Evolutionary conservation across 192 early-diverging fungal species (phyloP).

Genomic region (Tieghemiomyces parasiticus): DNA sequence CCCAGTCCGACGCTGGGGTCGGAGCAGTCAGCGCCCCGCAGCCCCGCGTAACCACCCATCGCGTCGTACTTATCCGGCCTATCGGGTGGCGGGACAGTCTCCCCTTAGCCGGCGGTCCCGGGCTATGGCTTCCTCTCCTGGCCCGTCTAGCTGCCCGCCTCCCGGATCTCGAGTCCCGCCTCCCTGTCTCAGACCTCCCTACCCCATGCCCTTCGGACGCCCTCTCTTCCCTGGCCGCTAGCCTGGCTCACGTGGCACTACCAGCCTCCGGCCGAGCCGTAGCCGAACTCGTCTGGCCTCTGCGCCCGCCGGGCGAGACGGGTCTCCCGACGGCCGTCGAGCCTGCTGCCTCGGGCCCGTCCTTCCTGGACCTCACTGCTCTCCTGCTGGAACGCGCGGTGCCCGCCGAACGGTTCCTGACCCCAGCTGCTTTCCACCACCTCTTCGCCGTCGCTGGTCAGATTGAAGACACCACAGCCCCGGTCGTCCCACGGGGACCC

Average conservation of each 20-base stretch:
- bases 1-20: background rate
- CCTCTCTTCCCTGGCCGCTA: no score
- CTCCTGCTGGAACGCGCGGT: background rate
- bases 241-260: no score
- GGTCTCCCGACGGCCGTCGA: background rate
- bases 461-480: background rate
- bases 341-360: background rate
- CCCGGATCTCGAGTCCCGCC: no score
- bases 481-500: background rate
- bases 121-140: background rate
- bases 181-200: no score
- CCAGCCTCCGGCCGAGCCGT: no score
- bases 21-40: background rate
- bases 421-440: background rate
- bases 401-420: background rate
- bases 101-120: background rate
- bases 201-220: no score
- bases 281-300: no score
- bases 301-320: no score
- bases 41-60: background rate
- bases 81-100: background rate
- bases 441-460: background rate
- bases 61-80: background rate
- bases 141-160: background rate
- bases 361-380: background rate